Evolutionary conservation across 2,329 filamentous ascomycete species (phyloP), one percentile per base, ranked within the genome.

Genomic region (Coleophoma crateriformis): DNA sequence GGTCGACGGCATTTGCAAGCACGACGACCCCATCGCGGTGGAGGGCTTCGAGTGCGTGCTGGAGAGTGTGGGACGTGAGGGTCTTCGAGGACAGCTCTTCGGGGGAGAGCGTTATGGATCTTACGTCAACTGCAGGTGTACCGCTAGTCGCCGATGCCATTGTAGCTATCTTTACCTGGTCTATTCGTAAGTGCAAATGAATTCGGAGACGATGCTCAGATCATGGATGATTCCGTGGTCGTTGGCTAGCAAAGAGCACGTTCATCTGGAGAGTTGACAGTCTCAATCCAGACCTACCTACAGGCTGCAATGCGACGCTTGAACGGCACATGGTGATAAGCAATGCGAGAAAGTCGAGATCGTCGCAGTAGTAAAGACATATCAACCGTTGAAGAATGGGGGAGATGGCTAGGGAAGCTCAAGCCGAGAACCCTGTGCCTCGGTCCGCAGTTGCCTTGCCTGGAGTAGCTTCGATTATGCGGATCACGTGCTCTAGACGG

Each of bases 11-110:
- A 57, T 78, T 67, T 45, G 79, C 71, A 6, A 83, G 84, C 12
- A 96, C 87, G 17, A 76, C 68, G 68, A 96, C 89, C 3, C 90
- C 91, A 60, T 84, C 84, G 57, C 81, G 78, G 64, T 96, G 90
- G n/a, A 96, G 76, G 35, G 82, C 82, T 69, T 96, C 90, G 60
- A 96, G 96, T 0, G 90, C 90, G 61, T 95, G 88, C 68, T 96
- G 91, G 32, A 96, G 79, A 22, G 54, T 47, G 45, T 53, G 51
- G 7, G 54, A 55, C 7, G 47, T 51, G 38, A 55, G 34, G 13
- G 35, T 35, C 38, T 55, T 52, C 19, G 48, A 45, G 19, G 46
- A 32, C n/a, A 55, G 46, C 38, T 53, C 53, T 22, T 47, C 46
- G n/a, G 49, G 47, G 13, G 44, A 49, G 45, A 54, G 52, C 4